These are phyloP conservation scores for Phialemoniopsis sp. DNA, from an alignment of 2,329 filamentous ascomycete genomes.

Conservation along the genomic window DNA sequence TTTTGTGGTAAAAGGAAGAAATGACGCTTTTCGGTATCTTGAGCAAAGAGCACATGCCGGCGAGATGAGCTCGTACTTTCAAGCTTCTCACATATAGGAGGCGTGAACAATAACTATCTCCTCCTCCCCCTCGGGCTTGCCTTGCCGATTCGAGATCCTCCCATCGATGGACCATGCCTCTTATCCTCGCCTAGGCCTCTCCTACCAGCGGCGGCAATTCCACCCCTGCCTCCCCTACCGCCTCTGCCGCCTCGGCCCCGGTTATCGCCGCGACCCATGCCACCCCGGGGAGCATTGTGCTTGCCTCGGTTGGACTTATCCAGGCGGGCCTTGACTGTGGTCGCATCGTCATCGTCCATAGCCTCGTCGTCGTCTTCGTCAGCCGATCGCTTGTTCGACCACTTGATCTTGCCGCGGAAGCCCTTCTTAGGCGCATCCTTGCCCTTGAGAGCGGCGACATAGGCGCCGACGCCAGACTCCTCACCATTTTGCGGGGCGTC, in stretches of 20 bases:
- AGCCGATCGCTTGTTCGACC: constrained; percentile 56
- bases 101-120: constrained; percentile 4
- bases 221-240: constrained; percentile 23
- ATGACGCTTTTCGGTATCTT: too few relatives aligned
- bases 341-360: constrained; percentile 41
- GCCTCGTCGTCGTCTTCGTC: constrained; percentile 43
- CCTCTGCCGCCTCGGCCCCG: constrained; percentile 28
- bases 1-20: too few relatives aligned
- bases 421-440: constrained; percentile 62
- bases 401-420: constrained; percentile 65
- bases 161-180: constrained; percentile 11
- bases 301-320: constrained; percentile 26
- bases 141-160: constrained; percentile 20
- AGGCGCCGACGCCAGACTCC: constrained; percentile 59
- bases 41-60: too few relatives aligned
- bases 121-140: constrained; percentile 5
- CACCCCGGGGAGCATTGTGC: constrained; percentile 18
- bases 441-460: constrained; percentile 65
- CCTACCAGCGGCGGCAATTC: constrained; percentile 19
- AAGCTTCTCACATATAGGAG: too few relatives aligned
- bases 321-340: constrained; percentile 46
- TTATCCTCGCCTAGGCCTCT: constrained; percentile 25
- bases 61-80: too few relatives aligned
- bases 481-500: constrained; percentile 33
- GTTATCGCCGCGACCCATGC: constrained; percentile 20